Evolutionary conservation across 169 alveolate species (phyloP).

Genomic region (Eimeria sp.): DNA sequence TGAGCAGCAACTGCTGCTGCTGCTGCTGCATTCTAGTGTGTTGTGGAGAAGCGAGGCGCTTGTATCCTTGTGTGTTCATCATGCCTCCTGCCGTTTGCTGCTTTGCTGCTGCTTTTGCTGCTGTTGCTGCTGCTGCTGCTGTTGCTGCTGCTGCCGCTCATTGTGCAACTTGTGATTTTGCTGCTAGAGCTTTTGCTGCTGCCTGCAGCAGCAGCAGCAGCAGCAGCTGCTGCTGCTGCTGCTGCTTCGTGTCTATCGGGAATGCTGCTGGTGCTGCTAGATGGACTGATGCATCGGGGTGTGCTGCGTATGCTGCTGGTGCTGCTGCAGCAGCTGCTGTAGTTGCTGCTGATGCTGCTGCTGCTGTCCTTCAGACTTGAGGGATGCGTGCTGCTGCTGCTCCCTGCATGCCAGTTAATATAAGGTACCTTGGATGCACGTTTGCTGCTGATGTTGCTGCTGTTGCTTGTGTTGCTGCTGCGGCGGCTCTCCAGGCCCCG

Average conservation of each 20-base stretch:
- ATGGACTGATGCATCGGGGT: neutral
- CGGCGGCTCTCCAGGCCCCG: no score
- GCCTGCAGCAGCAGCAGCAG: no score
- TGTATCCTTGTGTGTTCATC: neutral
- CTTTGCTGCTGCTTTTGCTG: neutral
- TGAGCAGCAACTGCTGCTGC: no score
- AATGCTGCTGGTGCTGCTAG: neutral
- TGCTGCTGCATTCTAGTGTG: neutral
- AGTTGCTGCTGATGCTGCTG: neutral
- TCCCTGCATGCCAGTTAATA: neutral
- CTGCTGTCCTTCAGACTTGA: neutral
- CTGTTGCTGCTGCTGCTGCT: conserved; percentile 42
- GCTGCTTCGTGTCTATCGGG: neutral
- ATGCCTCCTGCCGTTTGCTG: neutral
- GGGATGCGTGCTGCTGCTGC: conserved; percentile 24
- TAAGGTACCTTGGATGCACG: neutral
- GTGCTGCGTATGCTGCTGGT: conserved; percentile 16
- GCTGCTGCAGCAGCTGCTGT: neutral
- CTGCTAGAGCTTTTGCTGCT: neutral
- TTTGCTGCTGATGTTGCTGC: conserved; percentile 30
- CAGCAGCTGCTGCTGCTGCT: no score
- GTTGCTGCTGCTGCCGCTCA: no score
- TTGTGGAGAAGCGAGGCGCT: neutral
- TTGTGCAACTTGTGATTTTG: neutral
- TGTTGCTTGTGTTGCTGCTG: neutral